phyloP scores from a whole-genome alignment of 2,329 filamentous ascomycete species.

The Thielaviopsis musarum region DNA sequence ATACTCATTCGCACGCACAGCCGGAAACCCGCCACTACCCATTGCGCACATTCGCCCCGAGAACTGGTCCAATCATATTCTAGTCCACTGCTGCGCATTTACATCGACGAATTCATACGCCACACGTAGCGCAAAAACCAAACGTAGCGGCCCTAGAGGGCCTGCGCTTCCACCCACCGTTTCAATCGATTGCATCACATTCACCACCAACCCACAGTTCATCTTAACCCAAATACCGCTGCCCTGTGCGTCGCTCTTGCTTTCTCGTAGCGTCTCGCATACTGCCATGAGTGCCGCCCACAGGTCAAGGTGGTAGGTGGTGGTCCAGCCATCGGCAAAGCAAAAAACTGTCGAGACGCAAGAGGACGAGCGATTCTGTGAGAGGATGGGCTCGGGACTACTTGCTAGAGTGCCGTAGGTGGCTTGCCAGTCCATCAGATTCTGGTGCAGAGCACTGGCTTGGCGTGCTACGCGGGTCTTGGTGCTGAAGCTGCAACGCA shows the following conservation, averaged over 20 bases:
- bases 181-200: conserved; percentile 24
- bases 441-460: conserved; percentile 17
- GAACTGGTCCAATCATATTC: conserved; percentile 18
- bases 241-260: conserved; percentile 18
- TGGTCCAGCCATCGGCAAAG: conserved; percentile 20
- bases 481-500: conserved; percentile 18
- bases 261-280: conserved; percentile 22
- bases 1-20: conserved; percentile 14
- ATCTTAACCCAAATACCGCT: neutral
- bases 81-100: conserved; percentile 21
- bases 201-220: conserved; percentile 1
- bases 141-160: conserved; percentile 23
- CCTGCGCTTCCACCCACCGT: conserved; percentile 20
- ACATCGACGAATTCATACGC: conserved; percentile 23
- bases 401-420: conserved; percentile 12
- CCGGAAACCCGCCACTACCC: conserved; percentile 17
- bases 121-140: conserved; percentile 23
- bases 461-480: conserved; percentile 15
- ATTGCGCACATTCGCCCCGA: conserved; percentile 21
- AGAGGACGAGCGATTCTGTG: conserved; percentile 18
- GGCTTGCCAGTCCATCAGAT: conserved; percentile 19
- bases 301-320: conserved; percentile 21
- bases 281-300: conserved; percentile 25
- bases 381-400: conserved; percentile 17
- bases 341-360: conserved; percentile 20